Evolutionary conservation across 2,329 filamentous ascomycete species (phyloP).

Genomic region (Exserohilum turcica): DNA sequence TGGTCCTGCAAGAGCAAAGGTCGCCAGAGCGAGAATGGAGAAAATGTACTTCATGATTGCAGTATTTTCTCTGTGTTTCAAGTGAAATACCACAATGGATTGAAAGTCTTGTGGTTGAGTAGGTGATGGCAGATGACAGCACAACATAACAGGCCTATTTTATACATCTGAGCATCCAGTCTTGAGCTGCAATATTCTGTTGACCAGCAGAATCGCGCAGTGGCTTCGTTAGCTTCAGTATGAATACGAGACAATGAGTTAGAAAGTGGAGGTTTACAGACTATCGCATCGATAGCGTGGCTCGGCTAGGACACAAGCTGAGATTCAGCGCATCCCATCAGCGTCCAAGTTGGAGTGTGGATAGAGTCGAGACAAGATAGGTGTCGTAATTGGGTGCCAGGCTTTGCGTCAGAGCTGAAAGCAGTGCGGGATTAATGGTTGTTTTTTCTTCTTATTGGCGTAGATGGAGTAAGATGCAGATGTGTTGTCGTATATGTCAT

Average conservation of each 20-base stretch:
- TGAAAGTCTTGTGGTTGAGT: neutral
- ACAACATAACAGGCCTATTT: neutral
- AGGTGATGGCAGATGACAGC: neutral
- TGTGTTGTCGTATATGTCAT: neutral
- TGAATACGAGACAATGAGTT: neutral
- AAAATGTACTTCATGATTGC: slow-evolving; percentile 27
- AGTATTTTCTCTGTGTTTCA: neutral
- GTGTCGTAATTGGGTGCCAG: neutral
- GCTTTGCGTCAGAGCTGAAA: neutral
- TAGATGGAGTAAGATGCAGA: neutral
- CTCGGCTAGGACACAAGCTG: neutral
- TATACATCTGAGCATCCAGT: neutral
- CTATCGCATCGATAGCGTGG: neutral
- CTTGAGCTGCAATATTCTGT: neutral
- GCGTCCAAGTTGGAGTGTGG: neutral
- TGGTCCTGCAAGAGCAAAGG: slow-evolving; percentile 27
- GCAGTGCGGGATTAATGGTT: neutral
- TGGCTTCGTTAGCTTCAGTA: neutral
- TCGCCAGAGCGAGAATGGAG: slow-evolving; percentile 27
- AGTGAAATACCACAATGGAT: neutral
- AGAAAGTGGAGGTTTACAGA: neutral
- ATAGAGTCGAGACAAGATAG: neutral
- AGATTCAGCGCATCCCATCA: neutral
- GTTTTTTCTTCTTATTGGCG: neutral
- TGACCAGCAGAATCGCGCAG: neutral